Evolutionary conservation across 2,329 filamentous ascomycete genomes (phyloP).

Genomic region (Phialophora macrospora): DNA sequence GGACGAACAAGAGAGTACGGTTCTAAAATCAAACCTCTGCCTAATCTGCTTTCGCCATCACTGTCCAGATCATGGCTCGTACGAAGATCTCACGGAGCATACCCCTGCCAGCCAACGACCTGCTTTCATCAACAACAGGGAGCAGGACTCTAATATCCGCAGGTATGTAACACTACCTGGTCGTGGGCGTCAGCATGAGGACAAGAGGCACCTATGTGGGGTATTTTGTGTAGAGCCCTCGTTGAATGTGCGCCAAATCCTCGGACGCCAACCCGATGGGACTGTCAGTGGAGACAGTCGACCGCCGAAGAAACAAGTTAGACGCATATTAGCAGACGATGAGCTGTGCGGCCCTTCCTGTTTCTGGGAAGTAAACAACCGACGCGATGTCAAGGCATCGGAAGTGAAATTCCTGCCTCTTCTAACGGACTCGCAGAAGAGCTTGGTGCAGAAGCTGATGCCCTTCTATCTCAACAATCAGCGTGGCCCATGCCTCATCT

Average conservation of each 20-base stretch:
- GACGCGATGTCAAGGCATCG: conserved; percentile 26
- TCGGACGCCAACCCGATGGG: conserved; percentile 25
- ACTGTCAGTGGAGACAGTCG: conserved; percentile 13
- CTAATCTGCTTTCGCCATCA: conserved; percentile 37
- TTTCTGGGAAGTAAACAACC: conserved; percentile 33
- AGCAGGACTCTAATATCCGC: conserved; percentile 34
- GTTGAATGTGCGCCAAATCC: conserved; percentile 17
- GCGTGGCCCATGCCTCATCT: conserved; percentile 37
- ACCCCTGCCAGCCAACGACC: conserved; percentile 23
- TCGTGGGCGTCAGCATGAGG: background rate
- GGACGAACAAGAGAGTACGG: conserved; percentile 7
- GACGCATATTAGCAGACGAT: conserved; percentile 25
- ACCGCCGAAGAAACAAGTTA: conserved; percentile 1
- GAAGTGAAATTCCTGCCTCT: conserved; percentile 26
- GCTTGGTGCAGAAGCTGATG: conserved; percentile 26
- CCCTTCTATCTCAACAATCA: conserved; percentile 35
- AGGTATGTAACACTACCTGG: conserved; percentile 26
- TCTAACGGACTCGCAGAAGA: conserved; percentile 22
- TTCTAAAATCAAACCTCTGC: conserved; percentile 27
- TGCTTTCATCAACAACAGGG: conserved; percentile 37
- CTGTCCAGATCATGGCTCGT: conserved; percentile 39
- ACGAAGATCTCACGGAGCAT: conserved; percentile 29
- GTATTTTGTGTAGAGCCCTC: conserved; percentile 36
- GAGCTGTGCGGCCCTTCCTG: conserved; percentile 31
- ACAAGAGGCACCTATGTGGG: conserved; percentile 36